Evolutionary conservation across 208 protist genomes (phyloP).

Genomic region (Acanthamoeba castellanii): DNA sequence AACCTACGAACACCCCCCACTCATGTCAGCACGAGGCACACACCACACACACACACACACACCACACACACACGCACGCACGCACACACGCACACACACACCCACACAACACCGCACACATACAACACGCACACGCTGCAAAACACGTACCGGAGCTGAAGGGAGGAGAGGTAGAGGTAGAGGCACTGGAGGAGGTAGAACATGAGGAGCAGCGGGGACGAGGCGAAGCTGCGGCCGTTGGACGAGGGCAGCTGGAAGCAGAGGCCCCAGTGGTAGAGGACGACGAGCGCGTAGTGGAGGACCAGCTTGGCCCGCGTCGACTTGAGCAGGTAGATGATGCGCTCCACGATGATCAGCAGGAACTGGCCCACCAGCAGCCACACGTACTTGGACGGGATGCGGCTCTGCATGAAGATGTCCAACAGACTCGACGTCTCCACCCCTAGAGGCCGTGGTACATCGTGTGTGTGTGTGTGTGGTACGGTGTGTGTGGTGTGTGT

Average conservation of each 20-base stretch:
- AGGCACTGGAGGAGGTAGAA: slow-evolving; percentile 83
- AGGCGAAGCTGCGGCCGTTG: background rate
- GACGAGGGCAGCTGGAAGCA: slow-evolving; percentile 73
- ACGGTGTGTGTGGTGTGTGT: no score
- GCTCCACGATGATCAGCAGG: slow-evolving; percentile 85
- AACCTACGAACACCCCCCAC: slow-evolving; percentile 38
- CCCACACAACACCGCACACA: background rate
- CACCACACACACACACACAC: background rate
- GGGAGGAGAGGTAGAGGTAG: slow-evolving; percentile 77
- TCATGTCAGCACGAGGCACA: slow-evolving; percentile 65
- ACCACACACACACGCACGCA: background rate
- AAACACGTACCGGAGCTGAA: slow-evolving; percentile 80
- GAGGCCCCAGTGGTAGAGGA: slow-evolving; percentile 79
- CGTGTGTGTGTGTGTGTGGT: no score
- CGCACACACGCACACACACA: slow-evolving; percentile 26
- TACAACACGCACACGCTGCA: background rate
- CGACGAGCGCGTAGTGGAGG: slow-evolving; percentile 75
- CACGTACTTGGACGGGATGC: slow-evolving; percentile 78
- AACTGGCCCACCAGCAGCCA: slow-evolving; percentile 81
- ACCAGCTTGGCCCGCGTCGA: slow-evolving; percentile 77
- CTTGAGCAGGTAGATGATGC: slow-evolving; percentile 84
- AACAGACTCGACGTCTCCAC: slow-evolving; percentile 27
- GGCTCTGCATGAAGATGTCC: slow-evolving; percentile 72
- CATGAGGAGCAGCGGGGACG: slow-evolving; percentile 68
- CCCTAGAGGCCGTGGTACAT: background rate